Evolutionary conservation across 176 grass and related monocot species (phyloP), one percentile per base, ranked within the genome.

Genomic region (Triticum urartu): DNA sequence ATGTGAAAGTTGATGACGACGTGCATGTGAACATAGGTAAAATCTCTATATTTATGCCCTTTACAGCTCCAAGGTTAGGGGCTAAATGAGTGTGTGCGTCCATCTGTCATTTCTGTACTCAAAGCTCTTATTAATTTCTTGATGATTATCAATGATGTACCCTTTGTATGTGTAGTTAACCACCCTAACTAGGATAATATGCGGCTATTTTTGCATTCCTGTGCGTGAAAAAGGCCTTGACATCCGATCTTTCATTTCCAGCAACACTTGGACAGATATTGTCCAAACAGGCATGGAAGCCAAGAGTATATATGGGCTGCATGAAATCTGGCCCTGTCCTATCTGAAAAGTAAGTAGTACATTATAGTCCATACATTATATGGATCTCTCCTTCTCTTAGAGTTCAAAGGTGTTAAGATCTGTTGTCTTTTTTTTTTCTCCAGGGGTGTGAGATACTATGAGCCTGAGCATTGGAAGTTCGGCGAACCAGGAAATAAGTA

Each of bases 241-340:
- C 1, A 60, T 5, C 1, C 39, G 62, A 14, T 75, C 28, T 67
- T 59, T 43, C n/a, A 39, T 77, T 89, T 91, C 80, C 87, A 94
- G 89, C 89, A 64, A 91, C 89, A 0, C 89, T 94, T 33, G 92
- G 92, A 81, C 79, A 89, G 4, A 91, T 87, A 81, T 82, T 94
- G 61, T 86, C 92, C 8, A 91, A 75, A 71, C 92, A 89, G 48
- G 86, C 90, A 54, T 65, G 91, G 86, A 98, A 91, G 82, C 91
- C 91, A 28, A 89, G 93, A 71, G 92, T 98, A 70, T 98, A 98
- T 82, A 98, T 95, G 75, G 96, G 96, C 58, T 98, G 96, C 91
- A 98, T 98, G 96, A 98, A 95, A 79, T 98, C 91, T 76, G 96
- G 96, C 48, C 96, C 96, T 36, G 91, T 98, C 6, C 86, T 98